These are phyloP conservation scores for Saturnispora galanensis DNA, from an alignment of 805 yeast genomes.

Conservation along the genomic window DNA sequence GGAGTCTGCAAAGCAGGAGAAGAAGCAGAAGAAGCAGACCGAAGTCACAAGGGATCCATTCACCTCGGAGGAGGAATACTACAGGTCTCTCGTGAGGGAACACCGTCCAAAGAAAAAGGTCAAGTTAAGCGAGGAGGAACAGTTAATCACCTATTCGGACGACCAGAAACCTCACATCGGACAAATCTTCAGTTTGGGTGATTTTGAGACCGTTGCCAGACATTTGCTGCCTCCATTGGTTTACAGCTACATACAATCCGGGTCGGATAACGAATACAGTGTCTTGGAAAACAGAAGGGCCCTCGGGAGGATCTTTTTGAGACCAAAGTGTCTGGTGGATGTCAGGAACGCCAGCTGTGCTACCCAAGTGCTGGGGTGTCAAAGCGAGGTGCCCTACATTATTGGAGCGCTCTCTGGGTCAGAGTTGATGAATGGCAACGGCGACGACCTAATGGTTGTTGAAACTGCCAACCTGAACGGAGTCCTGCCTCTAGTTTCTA, in stretches of 20 bases:
- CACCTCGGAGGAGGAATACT: constrained; percentile 5
- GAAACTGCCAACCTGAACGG: constrained; percentile 56
- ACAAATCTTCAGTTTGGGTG: constrained; percentile 62
- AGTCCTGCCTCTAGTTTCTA: constrained; percentile 75
- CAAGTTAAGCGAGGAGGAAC: constrained; percentile 23
- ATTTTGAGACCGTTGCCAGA: constrained; percentile 80
- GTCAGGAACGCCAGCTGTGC: constrained; percentile 52
- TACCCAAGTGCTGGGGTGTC: constrained; percentile 60
- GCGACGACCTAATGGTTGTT: constrained; percentile 64
- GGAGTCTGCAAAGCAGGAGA: constrained; percentile 18
- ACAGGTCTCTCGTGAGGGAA: constrained; percentile 15
- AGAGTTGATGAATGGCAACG: constrained; percentile 76
- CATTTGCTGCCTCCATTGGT: constrained; percentile 63
- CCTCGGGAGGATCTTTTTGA: constrained; percentile 75
- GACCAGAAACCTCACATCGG: constrained; percentile 55
- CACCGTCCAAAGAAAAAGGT: constrained; percentile 7
- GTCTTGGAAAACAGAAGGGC: constrained; percentile 58
- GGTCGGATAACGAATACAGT: constrained; percentile 71
- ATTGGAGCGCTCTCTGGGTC: constrained; percentile 87
- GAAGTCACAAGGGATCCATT: background rate
- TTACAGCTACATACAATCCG: constrained; percentile 82
- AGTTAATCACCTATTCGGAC: constrained; percentile 12
- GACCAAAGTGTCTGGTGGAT: constrained; percentile 72
- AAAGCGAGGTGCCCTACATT: constrained; percentile 67
- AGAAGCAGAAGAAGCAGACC: constrained; percentile 20